These are phyloP conservation scores for Paraconiothyrium sp. DNA, from an alignment of 2,329 filamentous ascomycete species.

Conservation along the genomic window DNA sequence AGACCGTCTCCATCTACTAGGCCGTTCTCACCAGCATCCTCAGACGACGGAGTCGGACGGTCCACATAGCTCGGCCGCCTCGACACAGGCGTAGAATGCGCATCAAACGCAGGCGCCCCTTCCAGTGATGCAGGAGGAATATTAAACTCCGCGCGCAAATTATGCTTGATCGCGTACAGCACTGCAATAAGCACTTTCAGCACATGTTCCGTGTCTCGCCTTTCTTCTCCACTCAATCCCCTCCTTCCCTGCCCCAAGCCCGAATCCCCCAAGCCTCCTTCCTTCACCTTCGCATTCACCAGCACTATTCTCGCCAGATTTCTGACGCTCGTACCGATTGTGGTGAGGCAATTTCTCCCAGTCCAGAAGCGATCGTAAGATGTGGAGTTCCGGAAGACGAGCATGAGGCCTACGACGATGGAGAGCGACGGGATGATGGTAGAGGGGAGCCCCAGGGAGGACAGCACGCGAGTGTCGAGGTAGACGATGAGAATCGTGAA, in stretches of 20 bases:
- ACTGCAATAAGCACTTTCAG: slow-evolving; percentile 69
- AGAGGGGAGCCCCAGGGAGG: slow-evolving; percentile 63
- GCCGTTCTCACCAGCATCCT: slow-evolving; percentile 35
- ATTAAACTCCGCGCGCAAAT: slow-evolving; percentile 68
- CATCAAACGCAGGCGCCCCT: slow-evolving; percentile 28
- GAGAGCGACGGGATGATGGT: slow-evolving; percentile 70
- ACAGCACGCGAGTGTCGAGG: slow-evolving; percentile 62
- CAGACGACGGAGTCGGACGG: slow-evolving; percentile 23
- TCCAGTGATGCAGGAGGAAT: slow-evolving; percentile 50
- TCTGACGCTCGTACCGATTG: slow-evolving; percentile 66
- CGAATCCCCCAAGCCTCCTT: slow-evolving; percentile 18
- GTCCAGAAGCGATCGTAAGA: slow-evolving; percentile 73
- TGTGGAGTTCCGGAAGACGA: slow-evolving; percentile 73
- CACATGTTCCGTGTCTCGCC: slow-evolving; percentile 66
- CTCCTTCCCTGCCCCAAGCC: slow-evolving; percentile 18
- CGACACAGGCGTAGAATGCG: slow-evolving; percentile 29
- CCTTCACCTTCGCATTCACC: slow-evolving; percentile 53
- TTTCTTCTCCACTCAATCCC: slow-evolving; percentile 52
- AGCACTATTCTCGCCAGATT: slow-evolving; percentile 68
- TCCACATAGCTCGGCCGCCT: slow-evolving; percentile 42
- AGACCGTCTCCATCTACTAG: slow-evolving; percentile 25
- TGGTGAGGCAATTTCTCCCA: slow-evolving; percentile 65
- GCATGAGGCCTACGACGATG: slow-evolving; percentile 73
- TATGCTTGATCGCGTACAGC: slow-evolving; percentile 71
- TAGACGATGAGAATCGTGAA: slow-evolving; percentile 69